Conservation (phyloP, 2,329 filamentous ascomycete genomes). For the Fusarium sambucinum region DNA sequence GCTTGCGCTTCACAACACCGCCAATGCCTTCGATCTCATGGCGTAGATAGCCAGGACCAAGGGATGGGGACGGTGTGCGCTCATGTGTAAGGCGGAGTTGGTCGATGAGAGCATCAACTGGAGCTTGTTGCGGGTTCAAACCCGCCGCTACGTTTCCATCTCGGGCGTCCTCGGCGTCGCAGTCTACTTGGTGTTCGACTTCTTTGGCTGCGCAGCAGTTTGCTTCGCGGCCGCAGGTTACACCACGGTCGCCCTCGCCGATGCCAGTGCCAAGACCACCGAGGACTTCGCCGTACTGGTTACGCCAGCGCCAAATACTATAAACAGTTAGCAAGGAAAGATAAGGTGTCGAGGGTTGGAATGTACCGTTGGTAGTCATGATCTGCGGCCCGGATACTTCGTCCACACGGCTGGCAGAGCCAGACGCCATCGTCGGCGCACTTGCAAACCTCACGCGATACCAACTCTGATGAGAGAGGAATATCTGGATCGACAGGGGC, state of each 20-base stretch:
- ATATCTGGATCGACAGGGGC: conserved; percentile 59
- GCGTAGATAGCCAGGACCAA: conserved; percentile 79
- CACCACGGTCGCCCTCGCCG: conserved; percentile 87
- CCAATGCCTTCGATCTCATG: conserved; percentile 95
- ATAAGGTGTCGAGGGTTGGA: no score
- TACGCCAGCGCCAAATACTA: conserved; percentile 90
- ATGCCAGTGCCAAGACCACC: conserved; percentile 87
- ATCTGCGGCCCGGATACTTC: conserved; percentile 72
- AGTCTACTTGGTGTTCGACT: conserved; percentile 86
- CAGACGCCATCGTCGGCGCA: conserved; percentile 74
- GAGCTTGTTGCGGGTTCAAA: conserved; percentile 35
- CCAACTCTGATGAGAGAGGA: conserved; percentile 63
- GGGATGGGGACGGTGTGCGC: conserved; percentile 63
- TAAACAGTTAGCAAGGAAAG: conserved; percentile 19
- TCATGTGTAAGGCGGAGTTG: conserved; percentile 50
- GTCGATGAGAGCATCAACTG: conserved; percentile 48
- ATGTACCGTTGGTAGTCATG: conserved; percentile 69
- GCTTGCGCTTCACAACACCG: conserved; percentile 86
- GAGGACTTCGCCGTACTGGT: conserved; percentile 83
- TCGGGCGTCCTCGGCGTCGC: conserved; percentile 80
- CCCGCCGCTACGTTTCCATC: conserved; percentile 52
- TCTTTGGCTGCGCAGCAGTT: conserved; percentile 80
- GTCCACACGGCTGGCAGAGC: conserved; percentile 88
- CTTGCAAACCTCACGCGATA: conserved; percentile 68
- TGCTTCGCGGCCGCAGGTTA: conserved; percentile 85